phyloP scores from a whole-genome alignment of 2,329 filamentous ascomycete species.

The Cladophialophora bantiana region DNA sequence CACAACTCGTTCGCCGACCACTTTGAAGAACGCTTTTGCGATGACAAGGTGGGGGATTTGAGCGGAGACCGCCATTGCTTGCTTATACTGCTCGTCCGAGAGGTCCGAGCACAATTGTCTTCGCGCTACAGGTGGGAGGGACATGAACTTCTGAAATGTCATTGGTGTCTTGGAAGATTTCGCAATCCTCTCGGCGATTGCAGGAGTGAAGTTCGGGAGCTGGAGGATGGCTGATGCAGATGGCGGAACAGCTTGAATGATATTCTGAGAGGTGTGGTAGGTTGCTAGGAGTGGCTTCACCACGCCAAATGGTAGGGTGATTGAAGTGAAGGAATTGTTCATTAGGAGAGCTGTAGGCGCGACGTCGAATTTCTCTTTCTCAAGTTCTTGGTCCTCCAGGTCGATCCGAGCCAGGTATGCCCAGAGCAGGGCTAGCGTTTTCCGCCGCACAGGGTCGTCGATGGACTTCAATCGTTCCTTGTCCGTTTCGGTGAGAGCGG shows the following conservation, averaged over 20 bases:
- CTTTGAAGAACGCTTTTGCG: conserved; percentile 97
- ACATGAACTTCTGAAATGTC: conserved; percentile 88
- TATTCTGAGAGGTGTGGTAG: conserved; percentile 80
- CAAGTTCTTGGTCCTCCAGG: conserved; percentile 76
- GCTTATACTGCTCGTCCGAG: conserved; percentile 76
- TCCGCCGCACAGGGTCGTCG: conserved; percentile 80
- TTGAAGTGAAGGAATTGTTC: conserved; percentile 85
- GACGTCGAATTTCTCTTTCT: conserved; percentile 82
- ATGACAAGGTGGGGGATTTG: conserved; percentile 85
- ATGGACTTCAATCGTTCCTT: conserved; percentile 77
- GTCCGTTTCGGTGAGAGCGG: conserved; percentile 74
- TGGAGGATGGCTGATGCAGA: conserved; percentile 87
- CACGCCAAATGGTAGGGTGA: conserved; percentile 85
- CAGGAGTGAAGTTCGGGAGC: conserved; percentile 81
- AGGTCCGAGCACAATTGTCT: conserved; percentile 71
- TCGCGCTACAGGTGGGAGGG: conserved; percentile 75
- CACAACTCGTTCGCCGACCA: conserved; percentile 90
- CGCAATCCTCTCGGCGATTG: conserved; percentile 55
- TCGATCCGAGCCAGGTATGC: conserved; percentile 91
- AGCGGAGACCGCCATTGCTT: conserved; percentile 76
- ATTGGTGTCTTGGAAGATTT: conserved; percentile 73
- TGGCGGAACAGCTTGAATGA: conserved; percentile 89
- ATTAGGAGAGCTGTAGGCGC: conserved; percentile 85
- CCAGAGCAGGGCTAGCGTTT: conserved; percentile 90
- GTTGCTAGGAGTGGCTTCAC: conserved; percentile 81